Evolutionary conservation across 306 rosid species (phyloP).

Genomic region (Sechiopsis laciniata): DNA sequence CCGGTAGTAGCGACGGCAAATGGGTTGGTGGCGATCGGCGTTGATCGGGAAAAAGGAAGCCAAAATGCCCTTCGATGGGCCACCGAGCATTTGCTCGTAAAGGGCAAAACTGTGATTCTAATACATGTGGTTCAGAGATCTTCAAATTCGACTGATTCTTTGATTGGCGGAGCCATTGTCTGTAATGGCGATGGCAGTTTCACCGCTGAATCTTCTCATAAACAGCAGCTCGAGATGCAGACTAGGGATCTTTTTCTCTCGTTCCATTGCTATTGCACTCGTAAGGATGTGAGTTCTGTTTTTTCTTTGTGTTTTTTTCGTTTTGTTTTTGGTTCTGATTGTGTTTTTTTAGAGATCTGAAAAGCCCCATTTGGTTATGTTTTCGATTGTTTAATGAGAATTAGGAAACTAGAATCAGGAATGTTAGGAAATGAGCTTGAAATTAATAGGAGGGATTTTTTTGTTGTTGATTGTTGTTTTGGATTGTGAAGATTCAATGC

Average conservation of each 20-base stretch:
- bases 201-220: slow-evolving; percentile 39
- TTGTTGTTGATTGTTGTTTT: background rate
- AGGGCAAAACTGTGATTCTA: slow-evolving; percentile 62
- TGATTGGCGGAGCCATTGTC: slow-evolving; percentile 46
- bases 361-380: background rate
- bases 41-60: slow-evolving; percentile 82
- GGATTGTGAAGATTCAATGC: slow-evolving; percentile 50
- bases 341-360: background rate
- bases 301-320: background rate
- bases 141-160: slow-evolving; percentile 24
- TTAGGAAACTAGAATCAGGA: background rate
- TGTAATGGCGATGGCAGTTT: slow-evolving; percentile 30
- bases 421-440: background rate
- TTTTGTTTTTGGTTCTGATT: background rate
- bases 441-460: background rate
- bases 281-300: slow-evolving; percentile 62
- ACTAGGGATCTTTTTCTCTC: slow-evolving; percentile 59
- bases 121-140: slow-evolving; percentile 54
- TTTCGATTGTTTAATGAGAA: background rate
- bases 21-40: slow-evolving; percentile 70
- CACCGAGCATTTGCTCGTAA: slow-evolving; percentile 54
- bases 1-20: slow-evolving; percentile 52
- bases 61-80: slow-evolving; percentile 81
- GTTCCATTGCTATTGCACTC: slow-evolving; percentile 90
- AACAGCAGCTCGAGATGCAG: slow-evolving; percentile 41